Conservation (phyloP, 2,329 filamentous ascomycete genomes). For the Talaromyces verruculosus region DNA sequence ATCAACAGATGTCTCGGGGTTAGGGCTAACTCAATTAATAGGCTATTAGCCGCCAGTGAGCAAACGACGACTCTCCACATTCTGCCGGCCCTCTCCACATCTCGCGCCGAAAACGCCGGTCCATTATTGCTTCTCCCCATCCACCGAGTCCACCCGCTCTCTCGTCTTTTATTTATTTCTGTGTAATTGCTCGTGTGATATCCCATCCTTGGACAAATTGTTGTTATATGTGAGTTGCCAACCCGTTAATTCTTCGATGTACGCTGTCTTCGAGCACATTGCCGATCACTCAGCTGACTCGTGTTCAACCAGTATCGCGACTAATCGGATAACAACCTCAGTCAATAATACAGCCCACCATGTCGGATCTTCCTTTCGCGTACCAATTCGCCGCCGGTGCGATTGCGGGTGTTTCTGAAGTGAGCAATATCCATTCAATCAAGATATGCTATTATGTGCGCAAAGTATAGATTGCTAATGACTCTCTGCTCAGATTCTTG, state of each 20-base stretch:
- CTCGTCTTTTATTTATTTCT: constrained; percentile 5
- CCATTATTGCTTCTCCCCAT: not conserved
- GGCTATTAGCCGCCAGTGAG: constrained; percentile 6
- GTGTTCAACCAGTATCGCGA: not conserved
- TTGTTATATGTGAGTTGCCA: not conserved
- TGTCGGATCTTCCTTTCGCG: constrained; percentile 73
- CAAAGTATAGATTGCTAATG: not conserved
- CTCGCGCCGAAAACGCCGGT: not conserved
- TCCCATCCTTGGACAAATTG: not conserved
- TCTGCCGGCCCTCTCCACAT: constrained; percentile 4
- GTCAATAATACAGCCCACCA: constrained; percentile 41
- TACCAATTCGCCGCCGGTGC: constrained; percentile 97
- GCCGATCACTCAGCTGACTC: not conserved
- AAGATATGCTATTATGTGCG: not conserved
- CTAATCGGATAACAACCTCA: constrained; percentile 1
- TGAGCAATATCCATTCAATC: constrained; percentile 40
- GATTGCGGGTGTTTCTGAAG: constrained; percentile 96
- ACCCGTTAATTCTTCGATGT: no score
- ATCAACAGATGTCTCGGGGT: not conserved
- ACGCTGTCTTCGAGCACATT: not conserved
- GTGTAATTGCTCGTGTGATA: not conserved
- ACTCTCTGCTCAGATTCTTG: constrained; percentile 27
- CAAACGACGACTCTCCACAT: constrained; percentile 10
- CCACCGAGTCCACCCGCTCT: not conserved
- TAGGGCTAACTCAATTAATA: not conserved